Conservation (phyloP, 108 stramenopile genomes). For the Fragilariopsis cylindrus region DNA sequence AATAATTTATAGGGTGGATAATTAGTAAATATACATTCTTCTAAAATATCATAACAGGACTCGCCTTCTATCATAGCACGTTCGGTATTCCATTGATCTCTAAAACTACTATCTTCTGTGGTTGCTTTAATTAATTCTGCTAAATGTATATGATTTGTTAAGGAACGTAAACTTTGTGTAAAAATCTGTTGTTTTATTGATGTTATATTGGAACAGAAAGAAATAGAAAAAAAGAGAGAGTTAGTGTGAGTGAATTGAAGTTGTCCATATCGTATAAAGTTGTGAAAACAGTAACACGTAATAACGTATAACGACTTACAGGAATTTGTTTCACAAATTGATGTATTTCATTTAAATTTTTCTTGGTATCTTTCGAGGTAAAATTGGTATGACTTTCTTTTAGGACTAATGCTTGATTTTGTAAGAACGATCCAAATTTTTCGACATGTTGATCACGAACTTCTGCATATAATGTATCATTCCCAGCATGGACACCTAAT, state of each 20-base stretch:
- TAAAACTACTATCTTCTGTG: slow-evolving; percentile 79
- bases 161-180: slow-evolving; percentile 61
- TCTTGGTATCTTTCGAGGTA: slow-evolving; percentile 85
- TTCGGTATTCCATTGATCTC: slow-evolving; percentile 94
- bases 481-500: slow-evolving; percentile 82
- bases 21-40: slow-evolving; percentile 72
- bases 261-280: too few species aligned
- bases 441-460: slow-evolving; percentile 95
- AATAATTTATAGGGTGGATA: slow-evolving; percentile 78
- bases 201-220: too few species aligned
- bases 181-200: slow-evolving; percentile 25
- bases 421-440: slow-evolving; percentile 90
- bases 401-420: slow-evolving; percentile 91
- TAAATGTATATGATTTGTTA: slow-evolving; percentile 95
- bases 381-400: slow-evolving; percentile 89
- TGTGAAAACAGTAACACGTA: too few species aligned
- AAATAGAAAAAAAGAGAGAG: neutral
- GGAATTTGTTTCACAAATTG: slow-evolving; percentile 98
- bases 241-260: neutral
- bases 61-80: slow-evolving; percentile 94
- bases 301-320: neutral
- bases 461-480: slow-evolving; percentile 84
- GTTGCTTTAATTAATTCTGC: slow-evolving; percentile 89
- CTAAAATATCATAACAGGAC: slow-evolving; percentile 77
- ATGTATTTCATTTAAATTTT: slow-evolving; percentile 93